A percentile compares a stretch with the other conserved stretches of the same genome.
phyloP scores from a whole-genome alignment of 1,139 yeast genomes.

The Debaryomycetaceae sp. region DNA sequence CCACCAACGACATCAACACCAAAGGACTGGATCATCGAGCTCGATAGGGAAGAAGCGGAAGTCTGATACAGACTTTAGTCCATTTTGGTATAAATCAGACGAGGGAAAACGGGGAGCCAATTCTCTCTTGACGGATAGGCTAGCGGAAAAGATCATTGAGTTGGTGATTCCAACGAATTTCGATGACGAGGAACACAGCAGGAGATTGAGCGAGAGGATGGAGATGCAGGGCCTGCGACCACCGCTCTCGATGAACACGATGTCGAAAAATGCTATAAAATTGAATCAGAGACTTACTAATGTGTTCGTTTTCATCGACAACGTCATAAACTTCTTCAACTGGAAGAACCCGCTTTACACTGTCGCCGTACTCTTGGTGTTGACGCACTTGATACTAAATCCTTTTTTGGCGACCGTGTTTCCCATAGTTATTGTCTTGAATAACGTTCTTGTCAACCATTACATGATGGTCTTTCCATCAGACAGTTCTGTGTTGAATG shows the following conservation, averaged over 20 bases:
- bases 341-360: conserved; percentile 71
- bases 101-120: conserved; percentile 5
- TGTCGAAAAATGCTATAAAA: conserved; percentile 66
- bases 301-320: conserved; percentile 60
- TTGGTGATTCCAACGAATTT: conserved; percentile 70
- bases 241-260: conserved; percentile 60
- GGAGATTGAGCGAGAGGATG: conserved; percentile 44
- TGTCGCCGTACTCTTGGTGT: conserved; percentile 50
- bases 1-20: background rate
- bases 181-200: conserved; percentile 33
- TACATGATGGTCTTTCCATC: conserved; percentile 48
- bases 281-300: conserved; percentile 62
- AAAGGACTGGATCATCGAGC: background rate
- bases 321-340: conserved; percentile 46
- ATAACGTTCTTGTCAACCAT: conserved; percentile 66
- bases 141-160: conserved; percentile 64
- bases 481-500: conserved; percentile 22
- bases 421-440: conserved; percentile 54
- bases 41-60: conserved; percentile 3
- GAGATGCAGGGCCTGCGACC: conserved; percentile 64
- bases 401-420: conserved; percentile 54
- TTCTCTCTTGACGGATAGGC: conserved; percentile 56
- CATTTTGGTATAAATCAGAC: conserved; percentile 12
- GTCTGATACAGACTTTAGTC: conserved; percentile 14
- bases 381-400: conserved; percentile 58